Conservation (phyloP, 2,329 filamentous ascomycete genomes). For the Ophiostoma populinum region DNA sequence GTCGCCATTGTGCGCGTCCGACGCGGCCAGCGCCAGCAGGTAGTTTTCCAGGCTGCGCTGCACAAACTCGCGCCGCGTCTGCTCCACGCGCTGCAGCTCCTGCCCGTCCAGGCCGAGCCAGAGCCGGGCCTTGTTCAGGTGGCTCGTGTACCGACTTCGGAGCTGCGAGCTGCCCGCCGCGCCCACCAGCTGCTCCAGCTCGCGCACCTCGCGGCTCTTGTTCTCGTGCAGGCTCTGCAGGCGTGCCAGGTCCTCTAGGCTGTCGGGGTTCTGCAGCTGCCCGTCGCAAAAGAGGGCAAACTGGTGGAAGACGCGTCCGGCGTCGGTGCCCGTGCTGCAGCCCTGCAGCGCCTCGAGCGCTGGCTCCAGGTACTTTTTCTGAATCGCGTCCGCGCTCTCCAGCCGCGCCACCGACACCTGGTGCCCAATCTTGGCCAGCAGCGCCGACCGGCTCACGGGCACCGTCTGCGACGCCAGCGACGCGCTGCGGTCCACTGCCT, state of each 20-base stretch:
- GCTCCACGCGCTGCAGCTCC: conserved; percentile 64
- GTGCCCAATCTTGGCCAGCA: conserved; percentile 76
- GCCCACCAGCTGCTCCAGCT: conserved; percentile 45
- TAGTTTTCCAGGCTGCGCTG: conserved; percentile 86
- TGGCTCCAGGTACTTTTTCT: conserved; percentile 68
- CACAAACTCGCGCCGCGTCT: conserved; percentile 68
- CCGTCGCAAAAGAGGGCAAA: conserved; percentile 93
- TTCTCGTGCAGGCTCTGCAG: conserved; percentile 63
- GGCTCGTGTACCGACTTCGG: conserved; percentile 37
- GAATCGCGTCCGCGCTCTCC: conserved; percentile 80
- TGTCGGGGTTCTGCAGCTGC: conserved; percentile 75
- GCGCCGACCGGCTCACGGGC: conserved; percentile 53
- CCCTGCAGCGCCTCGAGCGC: conserved; percentile 68
- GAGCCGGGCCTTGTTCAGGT: conserved; percentile 56
- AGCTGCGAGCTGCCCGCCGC: conserved; percentile 33
- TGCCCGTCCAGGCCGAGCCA: conserved; percentile 85
- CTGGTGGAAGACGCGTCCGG: conserved; percentile 80
- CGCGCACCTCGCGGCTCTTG: conserved; percentile 64
- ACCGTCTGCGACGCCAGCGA: conserved; percentile 53
- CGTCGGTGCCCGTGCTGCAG: conserved; percentile 48
- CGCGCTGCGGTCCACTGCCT: conserved; percentile 46
- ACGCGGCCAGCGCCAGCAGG: conserved; percentile 64
- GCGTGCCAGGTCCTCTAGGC: conserved; percentile 67
- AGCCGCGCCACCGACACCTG: conserved; percentile 79
- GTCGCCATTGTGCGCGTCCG: conserved; percentile 77